phyloP scores from a whole-genome alignment of 805 yeast genomes.

The Yamadazyma kitorensis region DNA sequence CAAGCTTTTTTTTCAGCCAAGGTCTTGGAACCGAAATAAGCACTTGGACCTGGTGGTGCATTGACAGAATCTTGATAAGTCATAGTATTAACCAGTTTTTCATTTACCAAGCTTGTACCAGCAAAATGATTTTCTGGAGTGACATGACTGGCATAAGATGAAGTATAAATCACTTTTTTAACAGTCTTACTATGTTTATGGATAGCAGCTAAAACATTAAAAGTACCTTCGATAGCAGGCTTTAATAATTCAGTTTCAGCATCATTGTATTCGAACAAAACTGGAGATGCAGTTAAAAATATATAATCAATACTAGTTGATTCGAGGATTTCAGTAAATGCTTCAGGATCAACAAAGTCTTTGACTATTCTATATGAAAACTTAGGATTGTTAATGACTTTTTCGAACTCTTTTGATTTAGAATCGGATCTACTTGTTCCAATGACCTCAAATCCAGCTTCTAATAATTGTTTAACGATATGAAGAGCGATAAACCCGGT shows the following conservation, averaged over 20 bases:
- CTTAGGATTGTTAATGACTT: conserved; percentile 16
- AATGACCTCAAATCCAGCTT: conserved; percentile 41
- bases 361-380: conserved; percentile 20
- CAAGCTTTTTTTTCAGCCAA: conserved; percentile 58
- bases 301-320: conserved; percentile 22
- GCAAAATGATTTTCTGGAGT: conserved; percentile 11
- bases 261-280: conserved; percentile 16
- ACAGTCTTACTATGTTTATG: conserved; percentile 38
- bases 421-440: conserved; percentile 47
- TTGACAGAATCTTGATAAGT: conserved; percentile 10
- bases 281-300: conserved; percentile 29
- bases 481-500: conserved; percentile 55
- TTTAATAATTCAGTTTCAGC: conserved; percentile 19
- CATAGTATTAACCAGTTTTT: conserved; percentile 34
- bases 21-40: conserved; percentile 41
- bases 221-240: conserved; percentile 32
- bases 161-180: conserved; percentile 50
- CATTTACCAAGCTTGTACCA: conserved; percentile 8
- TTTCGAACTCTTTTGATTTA: conserved; percentile 37
- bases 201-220: conserved; percentile 45
- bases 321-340: conserved; percentile 24
- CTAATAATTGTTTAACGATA: conserved; percentile 38
- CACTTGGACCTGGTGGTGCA: conserved; percentile 8
- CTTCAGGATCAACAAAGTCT: conserved; percentile 17
- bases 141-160: conserved; percentile 34